These are phyloP conservation scores for Pleoardoris graminearum DNA, from an alignment of 2,329 filamentous ascomycete species.

Conservation along the genomic window DNA sequence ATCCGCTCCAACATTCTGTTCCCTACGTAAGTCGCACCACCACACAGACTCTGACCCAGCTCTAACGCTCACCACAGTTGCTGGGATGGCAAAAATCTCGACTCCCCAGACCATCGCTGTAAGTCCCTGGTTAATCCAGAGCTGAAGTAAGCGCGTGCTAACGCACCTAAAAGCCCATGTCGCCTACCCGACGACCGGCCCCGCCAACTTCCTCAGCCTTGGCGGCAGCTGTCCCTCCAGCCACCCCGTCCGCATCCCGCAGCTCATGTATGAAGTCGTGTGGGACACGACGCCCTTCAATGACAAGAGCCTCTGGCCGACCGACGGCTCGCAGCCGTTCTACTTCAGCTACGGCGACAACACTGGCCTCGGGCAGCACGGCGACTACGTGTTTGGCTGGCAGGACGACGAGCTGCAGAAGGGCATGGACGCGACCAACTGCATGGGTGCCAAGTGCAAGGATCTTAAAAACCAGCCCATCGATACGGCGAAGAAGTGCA, in stretches of 20 bases:
- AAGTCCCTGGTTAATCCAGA: too few species aligned
- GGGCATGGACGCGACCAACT: slow-evolving; percentile 26
- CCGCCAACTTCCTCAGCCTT: slow-evolving; percentile 25
- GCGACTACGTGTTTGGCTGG: slow-evolving; percentile 35
- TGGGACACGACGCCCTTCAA: slow-evolving; percentile 48
- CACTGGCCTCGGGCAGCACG: slow-evolving; percentile 30
- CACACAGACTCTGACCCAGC: background rate
- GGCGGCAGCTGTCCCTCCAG: slow-evolving; percentile 46
- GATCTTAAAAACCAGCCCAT: slow-evolving; percentile 20
- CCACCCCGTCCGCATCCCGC: slow-evolving; percentile 50
- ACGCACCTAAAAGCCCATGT: slow-evolving; percentile 48
- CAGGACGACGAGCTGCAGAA: slow-evolving; percentile 28
- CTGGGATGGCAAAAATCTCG: slow-evolving; percentile 54
- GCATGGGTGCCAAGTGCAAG: slow-evolving; percentile 23
- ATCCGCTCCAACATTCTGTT: slow-evolving; percentile 30
- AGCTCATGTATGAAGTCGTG: slow-evolving; percentile 51
- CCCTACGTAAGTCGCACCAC: slow-evolving; percentile 19
- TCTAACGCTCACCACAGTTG: slow-evolving; percentile 9
- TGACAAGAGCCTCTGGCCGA: slow-evolving; percentile 28
- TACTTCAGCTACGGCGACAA: slow-evolving; percentile 30
- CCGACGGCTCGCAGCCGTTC: slow-evolving; percentile 30
- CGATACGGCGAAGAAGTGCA: slow-evolving; percentile 18
- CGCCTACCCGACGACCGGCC: slow-evolving; percentile 43
- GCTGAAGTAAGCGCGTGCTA: too few species aligned
- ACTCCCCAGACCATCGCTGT: slow-evolving; percentile 59